phyloP scores from a whole-genome alignment of 2,329 filamentous ascomycete genomes.

The Colletotrichum abscissum region DNA sequence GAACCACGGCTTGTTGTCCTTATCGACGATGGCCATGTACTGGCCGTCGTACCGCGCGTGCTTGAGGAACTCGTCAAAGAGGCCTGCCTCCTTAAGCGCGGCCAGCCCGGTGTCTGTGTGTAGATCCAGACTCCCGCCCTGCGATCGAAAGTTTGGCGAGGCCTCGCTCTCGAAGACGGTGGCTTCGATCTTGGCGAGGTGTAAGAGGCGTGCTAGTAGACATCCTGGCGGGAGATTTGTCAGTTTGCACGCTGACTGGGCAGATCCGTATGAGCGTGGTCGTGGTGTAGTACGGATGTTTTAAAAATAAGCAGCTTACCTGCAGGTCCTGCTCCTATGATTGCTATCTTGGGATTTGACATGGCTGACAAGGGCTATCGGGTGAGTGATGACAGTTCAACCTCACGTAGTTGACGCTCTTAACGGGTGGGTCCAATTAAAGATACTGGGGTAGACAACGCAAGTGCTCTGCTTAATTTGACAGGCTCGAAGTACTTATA shows the following conservation, averaged over 20 bases:
- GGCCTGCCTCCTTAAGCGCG: slow-evolving; percentile 60
- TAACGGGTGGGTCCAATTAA: too few relatives aligned
- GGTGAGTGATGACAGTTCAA: background rate
- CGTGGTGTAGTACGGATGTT: background rate
- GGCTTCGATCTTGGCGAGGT: slow-evolving; percentile 55
- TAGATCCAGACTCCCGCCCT: slow-evolving; percentile 66
- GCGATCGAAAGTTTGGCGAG: slow-evolving; percentile 55
- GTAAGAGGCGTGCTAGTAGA: slow-evolving; percentile 63
- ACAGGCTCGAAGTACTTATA: background rate
- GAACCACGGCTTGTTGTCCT: slow-evolving; percentile 49
- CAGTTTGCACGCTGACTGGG: background rate
- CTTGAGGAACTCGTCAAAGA: slow-evolving; percentile 62
- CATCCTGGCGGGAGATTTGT: slow-evolving; percentile 45
- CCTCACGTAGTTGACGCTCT: too few relatives aligned
- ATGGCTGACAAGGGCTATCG: background rate
- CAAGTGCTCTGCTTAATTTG: background rate
- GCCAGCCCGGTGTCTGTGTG: slow-evolving; percentile 62
- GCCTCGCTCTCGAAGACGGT: slow-evolving; percentile 63
- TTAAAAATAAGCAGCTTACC: slow-evolving; percentile 36
- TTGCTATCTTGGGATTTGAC: slow-evolving; percentile 50
- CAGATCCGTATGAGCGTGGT: background rate
- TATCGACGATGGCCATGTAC: slow-evolving; percentile 58
- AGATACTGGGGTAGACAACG: background rate
- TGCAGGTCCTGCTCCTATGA: slow-evolving; percentile 60
- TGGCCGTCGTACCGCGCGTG: slow-evolving; percentile 64